Conservation (phyloP, 768 basidiomycete genomes). For the Hortiboletus campestris region DNA sequence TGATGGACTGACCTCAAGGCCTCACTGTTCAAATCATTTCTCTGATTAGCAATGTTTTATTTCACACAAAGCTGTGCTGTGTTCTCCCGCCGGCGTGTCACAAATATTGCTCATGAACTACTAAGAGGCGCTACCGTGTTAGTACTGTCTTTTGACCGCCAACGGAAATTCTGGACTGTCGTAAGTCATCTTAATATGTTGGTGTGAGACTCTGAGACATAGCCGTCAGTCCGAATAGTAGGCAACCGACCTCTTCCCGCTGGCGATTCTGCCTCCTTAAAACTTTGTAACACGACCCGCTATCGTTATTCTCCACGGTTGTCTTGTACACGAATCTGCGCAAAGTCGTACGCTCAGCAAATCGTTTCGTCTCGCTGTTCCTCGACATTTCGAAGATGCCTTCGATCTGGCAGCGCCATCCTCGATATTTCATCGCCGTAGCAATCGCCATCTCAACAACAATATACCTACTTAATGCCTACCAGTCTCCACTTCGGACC, state of each 20-base stretch:
- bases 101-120: slow-evolving; percentile 16
- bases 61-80: not conserved
- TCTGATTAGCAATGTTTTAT: not conserved
- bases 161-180: slow-evolving; percentile 2
- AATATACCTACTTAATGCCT: slow-evolving; percentile 46
- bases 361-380: not conserved
- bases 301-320: slow-evolving; percentile 13
- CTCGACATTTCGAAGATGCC: slow-evolving; percentile 25
- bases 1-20: not conserved
- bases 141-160: not conserved
- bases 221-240: not conserved
- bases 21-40: not conserved
- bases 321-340: slow-evolving; percentile 5
- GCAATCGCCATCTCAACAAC: slow-evolving; percentile 41
- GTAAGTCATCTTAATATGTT: slow-evolving; percentile 13
- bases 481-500: slow-evolving; percentile 26
- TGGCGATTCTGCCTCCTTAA: slow-evolving; percentile 1
- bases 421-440: slow-evolving; percentile 49
- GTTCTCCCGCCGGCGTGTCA: slow-evolving; percentile 26
- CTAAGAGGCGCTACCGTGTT: slow-evolving; percentile 5
- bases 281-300: slow-evolving; percentile 10
- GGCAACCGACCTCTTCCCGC: slow-evolving; percentile 1
- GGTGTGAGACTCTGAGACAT: not conserved
- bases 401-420: slow-evolving; percentile 43
- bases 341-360: slow-evolving; percentile 7